Conservation (phyloP, 73 alveolate genomes). For the Stentor roeselii region DNA sequence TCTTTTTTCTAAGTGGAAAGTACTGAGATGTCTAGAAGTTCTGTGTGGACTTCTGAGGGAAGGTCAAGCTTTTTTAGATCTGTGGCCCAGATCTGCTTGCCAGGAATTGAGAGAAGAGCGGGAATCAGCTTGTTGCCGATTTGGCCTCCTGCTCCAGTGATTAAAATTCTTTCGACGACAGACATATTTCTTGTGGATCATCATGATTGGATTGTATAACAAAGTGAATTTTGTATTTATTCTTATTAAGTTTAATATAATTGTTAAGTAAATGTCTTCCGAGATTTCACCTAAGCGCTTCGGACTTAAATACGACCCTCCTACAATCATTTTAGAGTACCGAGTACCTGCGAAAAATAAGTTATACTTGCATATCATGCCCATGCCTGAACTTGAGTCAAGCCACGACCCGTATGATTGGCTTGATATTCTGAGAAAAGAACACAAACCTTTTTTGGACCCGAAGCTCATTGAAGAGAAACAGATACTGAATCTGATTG, state of each 20-base stretch:
- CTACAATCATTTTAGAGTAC: constrained; percentile 61
- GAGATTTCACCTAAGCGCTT: constrained; percentile 64
- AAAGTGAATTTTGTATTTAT: too few relatives aligned
- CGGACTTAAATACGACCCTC: constrained; percentile 56
- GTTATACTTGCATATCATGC: constrained; percentile 65
- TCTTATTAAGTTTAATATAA: too few relatives aligned
- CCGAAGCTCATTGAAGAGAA: background rate
- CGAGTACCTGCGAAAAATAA: constrained; percentile 55
- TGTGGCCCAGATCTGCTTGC: background rate
- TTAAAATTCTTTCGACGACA: background rate
- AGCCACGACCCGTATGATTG: background rate
- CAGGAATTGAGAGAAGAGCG: background rate
- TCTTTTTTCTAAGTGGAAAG: background rate
- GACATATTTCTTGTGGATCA: background rate
- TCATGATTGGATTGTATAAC: too few relatives aligned
- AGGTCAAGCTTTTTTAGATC: too few relatives aligned
- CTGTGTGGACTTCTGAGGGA: background rate
- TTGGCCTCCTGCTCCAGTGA: constrained; percentile 25
- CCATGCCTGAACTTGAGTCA: constrained; percentile 22
- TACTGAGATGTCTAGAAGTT: constrained; percentile 13
- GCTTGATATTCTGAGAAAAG: background rate
- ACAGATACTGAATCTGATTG: background rate
- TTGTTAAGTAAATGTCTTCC: too few relatives aligned
- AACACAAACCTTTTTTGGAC: background rate
- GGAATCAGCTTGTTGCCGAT: constrained; percentile 21